Evolutionary conservation across 177 flowering plant species (phyloP), one percentile per base, ranked within the genome.

Genomic region (Vitis hybrid): DNA sequence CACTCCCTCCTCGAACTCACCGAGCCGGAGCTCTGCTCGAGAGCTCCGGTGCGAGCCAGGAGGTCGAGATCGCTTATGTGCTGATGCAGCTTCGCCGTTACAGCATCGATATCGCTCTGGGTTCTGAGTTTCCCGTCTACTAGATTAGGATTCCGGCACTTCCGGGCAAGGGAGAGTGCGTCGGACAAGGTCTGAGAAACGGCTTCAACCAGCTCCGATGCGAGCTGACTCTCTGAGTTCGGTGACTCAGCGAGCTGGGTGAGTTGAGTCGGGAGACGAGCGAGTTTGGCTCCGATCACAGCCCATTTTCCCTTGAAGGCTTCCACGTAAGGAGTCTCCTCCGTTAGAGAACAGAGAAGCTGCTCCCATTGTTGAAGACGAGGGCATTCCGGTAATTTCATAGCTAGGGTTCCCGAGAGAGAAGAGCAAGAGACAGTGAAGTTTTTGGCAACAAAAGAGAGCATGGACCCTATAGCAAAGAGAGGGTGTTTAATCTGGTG

Each of bases 21-120:
- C 65, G 54, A 65, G 49, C 18, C 74, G 48, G 48, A 41, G 66
- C 74, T 75, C 68, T 82, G 86, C 3, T 75, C 82, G 18, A 92
- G 81, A n/a, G 86, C 85, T 17, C 93, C 94, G 66, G 90, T 90
- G 59, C 70, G 72, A 65, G 83, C 70, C 75, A 94, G 68, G 50
- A 94, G 79, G n/a, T 90, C 93, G 53, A 76, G 67, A 50, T 94
- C 97, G 15, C 65, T 74, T 65, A 87, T 53, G 51, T 82, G 87
- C 7, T 79, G 80, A 63, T 84, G 91, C 64, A 94, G 84, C 52
- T 70, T 78, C 4, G 95, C 81, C 9, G 79, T 67, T 4, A 87
- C 54, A 0, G 92, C 81, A 71, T 90, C 97, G 48, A 95, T 66
- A 58, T 95, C 93, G 73, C 89, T 91, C 77, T 93, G 99, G n/a